Evolutionary conservation across 805 yeast species (phyloP), one percentile per base, ranked within the genome.

Genomic region (Candida oleophila): DNA sequence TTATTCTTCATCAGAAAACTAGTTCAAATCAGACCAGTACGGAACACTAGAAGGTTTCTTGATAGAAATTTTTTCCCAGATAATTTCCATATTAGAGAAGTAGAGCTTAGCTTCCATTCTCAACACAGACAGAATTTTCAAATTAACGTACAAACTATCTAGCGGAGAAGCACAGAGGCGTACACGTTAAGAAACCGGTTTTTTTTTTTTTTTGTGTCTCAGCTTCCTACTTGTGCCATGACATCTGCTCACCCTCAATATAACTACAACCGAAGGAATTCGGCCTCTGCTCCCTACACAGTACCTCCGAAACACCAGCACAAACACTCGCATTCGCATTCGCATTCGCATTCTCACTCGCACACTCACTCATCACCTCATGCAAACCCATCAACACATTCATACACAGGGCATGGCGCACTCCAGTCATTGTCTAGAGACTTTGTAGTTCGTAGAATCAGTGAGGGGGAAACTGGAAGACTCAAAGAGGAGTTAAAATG

Each of bases 391-490:
- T n/a, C 38, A 42, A 16, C 19, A 16, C 21, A 4, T 16, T 11
- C 44, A 33, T 22, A 33, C 15, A 9, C 41, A 38, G 56, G 32
- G 57, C 72, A 37, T 33, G 64, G 3, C 64, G 72, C 2, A 73
- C 69, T n/a, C 77, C 80, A 11, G 37, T 57, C 77, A 48, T 62
- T 82, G 42, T 69, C 80, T 3, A 65, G 87, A 49, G 85, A 85
- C 53, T 86, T 87, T 64, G 95, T 88, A 3, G 92, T 86, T 14
- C 74, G 96, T 50, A 73, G 96, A 46, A 87, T 87, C 44, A 80
- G 88, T 42, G 96, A 88, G 62, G 96, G 96, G 41, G 95, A 87
- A 61, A 81, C 89, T 3, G 95, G 95, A 19, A 69, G 96, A 41
- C 73, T 87, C 42, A 89, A 88, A 62, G 95, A 89, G 60, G 91